Evolutionary conservation across 495 filamentous ascomycete genomes (phyloP).

Genomic region (Aspergillus affinis): DNA sequence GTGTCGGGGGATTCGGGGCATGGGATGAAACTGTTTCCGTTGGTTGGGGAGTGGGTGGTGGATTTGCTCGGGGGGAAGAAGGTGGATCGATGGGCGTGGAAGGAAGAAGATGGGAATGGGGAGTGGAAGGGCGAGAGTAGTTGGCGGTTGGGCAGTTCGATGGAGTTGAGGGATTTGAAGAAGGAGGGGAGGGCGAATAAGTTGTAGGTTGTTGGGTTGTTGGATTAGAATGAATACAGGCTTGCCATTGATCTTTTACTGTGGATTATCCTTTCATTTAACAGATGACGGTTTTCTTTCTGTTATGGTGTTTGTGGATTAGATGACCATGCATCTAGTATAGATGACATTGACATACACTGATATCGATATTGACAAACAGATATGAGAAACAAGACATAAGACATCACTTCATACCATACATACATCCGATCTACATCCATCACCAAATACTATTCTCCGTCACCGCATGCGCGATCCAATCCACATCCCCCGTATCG

Average conservation of each 20-base stretch:
- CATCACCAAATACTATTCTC: constrained; percentile 39
- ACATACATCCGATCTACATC: neutral
- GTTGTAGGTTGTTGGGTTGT: constrained; percentile 17
- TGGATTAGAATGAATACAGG: neutral
- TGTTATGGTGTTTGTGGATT: no score
- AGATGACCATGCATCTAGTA: no score
- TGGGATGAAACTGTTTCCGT: constrained; percentile 58
- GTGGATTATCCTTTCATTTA: no score
- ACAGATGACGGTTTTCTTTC: no score
- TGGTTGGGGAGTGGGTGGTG: constrained; percentile 49
- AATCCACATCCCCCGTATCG: constrained; percentile 39
- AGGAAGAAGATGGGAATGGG: constrained; percentile 23
- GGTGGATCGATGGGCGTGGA: constrained; percentile 47
- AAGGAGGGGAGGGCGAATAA: constrained; percentile 26
- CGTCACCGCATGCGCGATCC: constrained; percentile 40
- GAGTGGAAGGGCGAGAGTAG: constrained; percentile 43
- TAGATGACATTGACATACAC: no score
- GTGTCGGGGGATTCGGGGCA: constrained; percentile 53
- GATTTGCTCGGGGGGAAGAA: constrained; percentile 33
- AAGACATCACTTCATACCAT: neutral
- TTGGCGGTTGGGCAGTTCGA: constrained; percentile 39
- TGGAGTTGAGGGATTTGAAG: constrained; percentile 31
- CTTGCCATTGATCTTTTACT: no score
- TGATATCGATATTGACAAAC: no score
- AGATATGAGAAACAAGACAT: neutral